Conservation (phyloP, 2,329 filamentous ascomycete genomes). For the Dryadomyces quercivorus region DNA sequence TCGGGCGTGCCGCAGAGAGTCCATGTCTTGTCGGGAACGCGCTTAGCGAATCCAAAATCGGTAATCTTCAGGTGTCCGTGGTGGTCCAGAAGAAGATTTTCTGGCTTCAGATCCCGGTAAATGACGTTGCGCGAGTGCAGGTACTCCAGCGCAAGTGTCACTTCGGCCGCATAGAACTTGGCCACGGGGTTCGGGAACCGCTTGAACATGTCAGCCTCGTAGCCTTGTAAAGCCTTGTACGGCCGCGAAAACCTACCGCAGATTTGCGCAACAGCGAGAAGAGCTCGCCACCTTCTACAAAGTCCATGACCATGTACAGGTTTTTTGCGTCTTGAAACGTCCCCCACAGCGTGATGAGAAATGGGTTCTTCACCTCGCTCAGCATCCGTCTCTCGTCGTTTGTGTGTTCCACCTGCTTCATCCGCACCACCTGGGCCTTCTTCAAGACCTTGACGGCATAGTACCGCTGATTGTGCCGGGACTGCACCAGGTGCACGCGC, state of each 20-base stretch:
- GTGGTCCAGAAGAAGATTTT: conserved; percentile 82
- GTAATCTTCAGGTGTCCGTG: conserved; percentile 95
- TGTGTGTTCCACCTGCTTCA: conserved; percentile 99
- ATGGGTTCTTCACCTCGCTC: conserved; percentile 92
- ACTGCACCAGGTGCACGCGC: conserved; percentile 90
- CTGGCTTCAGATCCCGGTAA: conserved; percentile 92
- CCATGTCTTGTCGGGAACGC: conserved; percentile 98
- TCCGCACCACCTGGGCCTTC: conserved; percentile 96
- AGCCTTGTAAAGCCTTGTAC: neutral
- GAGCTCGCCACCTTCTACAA: conserved; percentile 94
- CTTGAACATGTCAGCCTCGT: conserved; percentile 31
- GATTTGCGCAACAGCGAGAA: conserved; percentile 94
- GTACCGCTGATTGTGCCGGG: conserved; percentile 94
- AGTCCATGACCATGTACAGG: conserved; percentile 99
- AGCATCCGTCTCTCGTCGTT: conserved; percentile 97
- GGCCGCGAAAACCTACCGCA: conserved; percentile 45
- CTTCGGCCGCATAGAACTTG: conserved; percentile 98
- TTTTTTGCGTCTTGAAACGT: conserved; percentile 95
- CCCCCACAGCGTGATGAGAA: conserved; percentile 95
- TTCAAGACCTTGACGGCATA: conserved; percentile 98
- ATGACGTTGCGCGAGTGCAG: conserved; percentile 92
- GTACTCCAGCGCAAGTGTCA: conserved; percentile 90
- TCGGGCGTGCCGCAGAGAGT: conserved; percentile 95
- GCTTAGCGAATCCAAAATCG: conserved; percentile 97
- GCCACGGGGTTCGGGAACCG: conserved; percentile 97